Conservation (phyloP, 2,329 filamentous ascomycete species). For the Diaporthe eres region DNA sequence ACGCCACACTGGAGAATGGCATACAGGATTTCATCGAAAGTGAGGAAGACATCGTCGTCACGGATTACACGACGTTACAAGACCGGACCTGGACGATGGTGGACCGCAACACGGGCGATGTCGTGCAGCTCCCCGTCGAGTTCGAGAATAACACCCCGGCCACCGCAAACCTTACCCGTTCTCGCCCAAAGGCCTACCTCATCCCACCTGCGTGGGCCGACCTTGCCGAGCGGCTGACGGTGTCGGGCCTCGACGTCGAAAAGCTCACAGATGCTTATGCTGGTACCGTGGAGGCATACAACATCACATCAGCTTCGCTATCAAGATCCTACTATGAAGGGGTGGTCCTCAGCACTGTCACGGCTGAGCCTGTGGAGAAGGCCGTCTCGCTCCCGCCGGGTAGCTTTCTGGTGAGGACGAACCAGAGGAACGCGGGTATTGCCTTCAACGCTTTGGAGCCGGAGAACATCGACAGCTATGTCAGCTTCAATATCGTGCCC, state of each 20-base stretch:
- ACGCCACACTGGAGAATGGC: neutral
- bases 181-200: constrained; percentile 9
- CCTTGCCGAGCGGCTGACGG: constrained; percentile 16
- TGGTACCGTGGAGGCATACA: neutral
- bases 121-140: neutral
- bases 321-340: neutral
- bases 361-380: constrained; percentile 5
- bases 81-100: constrained; percentile 18
- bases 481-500: constrained; percentile 7
- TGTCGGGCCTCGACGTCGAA: neutral
- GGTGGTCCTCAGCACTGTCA: constrained; percentile 1
- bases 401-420: constrained; percentile 6
- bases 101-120: neutral
- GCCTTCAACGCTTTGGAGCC: constrained; percentile 17
- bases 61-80: neutral
- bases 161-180: neutral
- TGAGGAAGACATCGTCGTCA: constrained; percentile 6
- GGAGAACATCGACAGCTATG: constrained; percentile 15
- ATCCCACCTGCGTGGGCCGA: constrained; percentile 10
- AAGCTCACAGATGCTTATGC: constrained; percentile 4
- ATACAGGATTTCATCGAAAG: neutral
- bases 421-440: constrained; percentile 6
- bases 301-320: constrained; percentile 1
- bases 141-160: constrained; percentile 21
- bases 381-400: neutral